These are phyloP conservation scores for Wakefieldia striispora DNA, from an alignment of 768 basidiomycete species.

Conservation along the genomic window DNA sequence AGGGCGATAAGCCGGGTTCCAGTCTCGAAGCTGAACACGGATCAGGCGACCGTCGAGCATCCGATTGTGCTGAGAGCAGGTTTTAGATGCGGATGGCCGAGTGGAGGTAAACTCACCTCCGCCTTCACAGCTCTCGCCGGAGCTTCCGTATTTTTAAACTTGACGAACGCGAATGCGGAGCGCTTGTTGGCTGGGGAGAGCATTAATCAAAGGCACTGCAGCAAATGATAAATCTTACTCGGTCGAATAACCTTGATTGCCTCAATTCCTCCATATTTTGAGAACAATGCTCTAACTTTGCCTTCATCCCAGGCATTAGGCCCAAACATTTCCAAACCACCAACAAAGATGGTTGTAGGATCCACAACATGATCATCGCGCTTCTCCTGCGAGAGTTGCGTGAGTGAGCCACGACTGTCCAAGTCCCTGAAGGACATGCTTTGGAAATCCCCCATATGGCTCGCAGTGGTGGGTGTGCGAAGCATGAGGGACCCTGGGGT, in stretches of 20 bases:
- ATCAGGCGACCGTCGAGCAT: constrained; percentile 67
- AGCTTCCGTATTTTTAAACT: constrained; percentile 59
- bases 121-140: constrained; percentile 65
- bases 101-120: constrained; percentile 44
- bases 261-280: constrained; percentile 62
- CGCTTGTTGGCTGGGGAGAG: constrained; percentile 49
- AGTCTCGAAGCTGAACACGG: constrained; percentile 73
- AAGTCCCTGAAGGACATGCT: constrained; percentile 24
- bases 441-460: constrained; percentile 35
- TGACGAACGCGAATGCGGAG: constrained; percentile 79
- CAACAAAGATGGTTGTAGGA: constrained; percentile 72
- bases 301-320: constrained; percentile 68
- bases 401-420: constrained; percentile 19
- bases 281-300: constrained; percentile 57
- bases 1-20: constrained; percentile 52
- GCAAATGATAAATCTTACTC: constrained; percentile 40
- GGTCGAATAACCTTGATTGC: constrained; percentile 65
- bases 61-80: constrained; percentile 60
- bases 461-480: constrained; percentile 45
- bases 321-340: constrained; percentile 66
- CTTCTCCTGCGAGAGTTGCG: constrained; percentile 22
- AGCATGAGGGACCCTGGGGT: constrained; percentile 49
- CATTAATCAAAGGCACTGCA: background rate
- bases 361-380: constrained; percentile 48
- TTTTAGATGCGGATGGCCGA: constrained; percentile 1